Evolutionary conservation across 2,329 filamentous ascomycete genomes (phyloP), one percentile per base, ranked within the genome.

Genomic region (Albophoma yamanashiensis): DNA sequence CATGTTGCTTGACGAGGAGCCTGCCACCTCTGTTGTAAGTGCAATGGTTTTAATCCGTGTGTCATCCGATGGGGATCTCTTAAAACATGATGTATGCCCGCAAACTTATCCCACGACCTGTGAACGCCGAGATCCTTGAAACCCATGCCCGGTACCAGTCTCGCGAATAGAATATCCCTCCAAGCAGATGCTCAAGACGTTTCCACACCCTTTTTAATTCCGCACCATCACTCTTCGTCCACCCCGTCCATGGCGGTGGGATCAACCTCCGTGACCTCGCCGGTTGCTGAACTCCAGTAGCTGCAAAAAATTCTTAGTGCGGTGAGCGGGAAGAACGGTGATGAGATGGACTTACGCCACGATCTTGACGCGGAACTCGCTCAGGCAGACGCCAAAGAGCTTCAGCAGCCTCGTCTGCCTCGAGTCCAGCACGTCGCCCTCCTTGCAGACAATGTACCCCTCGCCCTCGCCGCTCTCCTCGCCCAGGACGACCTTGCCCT

Each of bases 391-490:
- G 58, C 91, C 89, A 76, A 99, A 97, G 69, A 96, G 81, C 84
- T 97, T 97, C 75, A 99, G 75, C 70, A 99, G 78, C 64, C 92
- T 88, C 60, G 94, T 97, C 82, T 99, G 94, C 68, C 93, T 84
- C 66, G 89, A 92, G 75, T 97, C 92, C 66, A 99, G 77, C 53
- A 86, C 82, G 71, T 97, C 85, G 14, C 93, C 94, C 74, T 92
- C 87, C 69, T 86, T 86, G 78, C 93, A 97, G 57, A 99, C 86
- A 12, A 82, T 82, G 72, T 92, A 95, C n/a, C 78, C 78, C 59
- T 79, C 76, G 53, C 73, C 77, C 60, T 75, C 70, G 67, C 89
- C 87, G 59, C 71, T 73, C 63, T 77, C 82, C 65, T 76, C 77
- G 61, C 81, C 82, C 57, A 97, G 79, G 64, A 90, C 85, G 55